Base-by-base conservation (phyloP, 2,329 filamentous ascomycete species). In the Fusarium musae region DNA sequence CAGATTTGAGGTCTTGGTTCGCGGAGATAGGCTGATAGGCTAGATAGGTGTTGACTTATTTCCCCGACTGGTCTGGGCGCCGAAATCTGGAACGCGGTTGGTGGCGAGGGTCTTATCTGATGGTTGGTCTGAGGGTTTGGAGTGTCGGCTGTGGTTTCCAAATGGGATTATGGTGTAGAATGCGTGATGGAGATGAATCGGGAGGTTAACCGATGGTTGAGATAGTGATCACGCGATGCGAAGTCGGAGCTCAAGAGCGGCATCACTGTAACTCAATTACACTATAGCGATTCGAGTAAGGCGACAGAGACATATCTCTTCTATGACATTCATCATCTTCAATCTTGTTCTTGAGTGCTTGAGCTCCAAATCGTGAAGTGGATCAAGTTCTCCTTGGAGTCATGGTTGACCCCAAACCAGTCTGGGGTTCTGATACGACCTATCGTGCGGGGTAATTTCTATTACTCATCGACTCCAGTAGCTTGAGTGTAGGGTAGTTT, bases 391-490 rank as follows among this genome's bases (percentile, higher is more conserved):
- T 32, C 10, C 6, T 42, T 12, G 6, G 42, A 30, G 37, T 43
- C 42, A 6, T 26, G 16, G 34, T 21, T 36, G 17, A 62, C 46
- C 34, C 66, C 60, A 59, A 69, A 23, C 30, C 34, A 43, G 46
- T 59, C 69, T 47, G 69, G 64, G 59, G 59, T 36, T 26, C 32
- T 36, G 57, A 57, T 68, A 66, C 47, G 13, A 30, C 36, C 21
- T 40, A 66, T 66, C 44, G 65, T 74, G 75, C 75, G 75, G 75
- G 75, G 75, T 76, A 77, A 69, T 77, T 77, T 77, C 66, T 49
- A 73, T 77, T 76, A 76, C 66, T 66, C 68, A 77, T 69, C 9
- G 34, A 56, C 9, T 26, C 6, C 7, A 9, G 12, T 19, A 8
- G 23, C 12, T 6, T 0, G 1, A 6, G 30, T 69, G 10, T 28